Conservation (phyloP, 495 filamentous ascomycete genomes). For the Lasiosphaeria ovina region DNA sequence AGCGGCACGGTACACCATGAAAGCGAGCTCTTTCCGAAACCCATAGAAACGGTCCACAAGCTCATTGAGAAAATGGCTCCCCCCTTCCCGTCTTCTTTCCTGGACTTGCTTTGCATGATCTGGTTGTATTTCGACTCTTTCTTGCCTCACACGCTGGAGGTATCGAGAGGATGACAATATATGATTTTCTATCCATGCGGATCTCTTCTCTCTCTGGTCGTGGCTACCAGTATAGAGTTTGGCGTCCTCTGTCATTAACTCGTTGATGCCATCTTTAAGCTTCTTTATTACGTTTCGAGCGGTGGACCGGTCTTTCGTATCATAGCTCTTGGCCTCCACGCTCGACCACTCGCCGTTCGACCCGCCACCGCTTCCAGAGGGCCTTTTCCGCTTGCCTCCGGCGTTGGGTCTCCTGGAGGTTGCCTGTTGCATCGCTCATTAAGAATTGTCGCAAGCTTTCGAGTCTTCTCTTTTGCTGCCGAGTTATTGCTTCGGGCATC, state of each 20-base stretch:
- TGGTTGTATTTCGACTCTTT: neutral
- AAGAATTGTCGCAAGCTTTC: neutral
- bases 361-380: neutral
- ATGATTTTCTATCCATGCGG: neutral
- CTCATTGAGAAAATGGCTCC: neutral
- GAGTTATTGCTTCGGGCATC: too few species aligned
- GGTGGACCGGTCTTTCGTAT: conserved; percentile 1
- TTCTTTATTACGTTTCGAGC: conserved; percentile 1
- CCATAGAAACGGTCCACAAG: neutral
- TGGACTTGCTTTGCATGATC: neutral
- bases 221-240: neutral
- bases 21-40: conserved; percentile 1
- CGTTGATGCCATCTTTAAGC: neutral
- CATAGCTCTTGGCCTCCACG: neutral
- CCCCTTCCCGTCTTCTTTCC: neutral
- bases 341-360: neutral
- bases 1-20: neutral
- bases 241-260: neutral
- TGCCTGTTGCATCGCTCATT: neutral
- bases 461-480: too few species aligned
- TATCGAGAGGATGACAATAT: neutral
- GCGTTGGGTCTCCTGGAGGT: neutral
- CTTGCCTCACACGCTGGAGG: neutral
- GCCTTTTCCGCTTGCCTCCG: neutral
- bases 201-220: neutral